Base-by-base conservation (phyloP, 768 basidiomycete genomes). In the Fomitopsis pulvina region DNA sequence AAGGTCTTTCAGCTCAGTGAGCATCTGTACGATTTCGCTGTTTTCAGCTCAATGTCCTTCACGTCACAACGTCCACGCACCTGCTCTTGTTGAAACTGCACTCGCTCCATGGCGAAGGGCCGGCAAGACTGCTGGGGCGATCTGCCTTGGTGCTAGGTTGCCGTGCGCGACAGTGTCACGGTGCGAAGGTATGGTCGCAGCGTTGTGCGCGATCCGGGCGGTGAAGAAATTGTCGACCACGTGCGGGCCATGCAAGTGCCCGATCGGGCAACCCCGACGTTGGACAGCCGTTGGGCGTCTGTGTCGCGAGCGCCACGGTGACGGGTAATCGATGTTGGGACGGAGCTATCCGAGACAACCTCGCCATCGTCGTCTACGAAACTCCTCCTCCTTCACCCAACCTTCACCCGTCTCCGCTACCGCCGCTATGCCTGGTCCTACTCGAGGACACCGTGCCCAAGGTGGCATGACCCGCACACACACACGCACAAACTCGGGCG, bases 1-100 rank as follows among this genome's bases (percentile, higher is more conserved):
- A 10, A 95, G 74, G 68, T 94, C 92, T 68, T 91, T 93, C 64
- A 95, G 85, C 83, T 96, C 93, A 41, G 84, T 80, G 80, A 95
- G 88, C 83, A 93, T 94, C 80, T 87, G 63, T 38, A 58, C 50
- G 32, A 24, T n/a, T 4, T 20, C 5, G 4, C 3, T 6, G 18
- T 21, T 48, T 32, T 55, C 25, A 44, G 41, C 12, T 28, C 16
- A 34, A 16, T 39, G 10, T 14, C 12, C 30, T 48, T 21, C 46
- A 1, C n/a, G 1, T 48, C 14, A 11, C 20, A 28, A 34, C 6
- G 6, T 41, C 47, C 24, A 49, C 71, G 45, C 49, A 78, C 84
- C 82, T 89, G 85, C 82, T 95, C 92, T 67, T 94, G 88, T 68
- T 94, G 83, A 60, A 86, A 94, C 52, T 95, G 87, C 0, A 95